Percentiles rank a stretch among this genome's conserved stretches.
Evolutionary conservation across 208 protist species (phyloP).

Genomic region (Trypanosoma congolense): DNA sequence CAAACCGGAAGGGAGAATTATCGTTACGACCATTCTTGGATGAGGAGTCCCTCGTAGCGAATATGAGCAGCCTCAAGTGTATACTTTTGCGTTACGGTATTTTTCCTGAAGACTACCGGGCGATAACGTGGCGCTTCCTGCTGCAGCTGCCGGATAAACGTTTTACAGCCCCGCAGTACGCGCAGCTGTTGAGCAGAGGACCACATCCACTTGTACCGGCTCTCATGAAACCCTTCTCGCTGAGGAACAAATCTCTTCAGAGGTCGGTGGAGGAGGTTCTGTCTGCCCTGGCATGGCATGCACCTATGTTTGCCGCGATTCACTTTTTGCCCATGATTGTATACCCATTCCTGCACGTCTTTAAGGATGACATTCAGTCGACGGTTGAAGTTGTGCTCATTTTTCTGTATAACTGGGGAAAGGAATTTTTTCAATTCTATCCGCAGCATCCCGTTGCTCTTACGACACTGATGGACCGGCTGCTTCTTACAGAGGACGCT

Average conservation of each 20-base stretch:
- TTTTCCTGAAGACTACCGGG: slow-evolving; percentile 64
- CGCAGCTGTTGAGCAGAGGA: slow-evolving; percentile 46
- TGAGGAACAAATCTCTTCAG: slow-evolving; percentile 27
- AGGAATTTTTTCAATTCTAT: slow-evolving; percentile 77
- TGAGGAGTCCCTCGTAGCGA: slow-evolving; percentile 31
- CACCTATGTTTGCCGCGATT: slow-evolving; percentile 59
- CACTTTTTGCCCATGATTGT: slow-evolving; percentile 72
- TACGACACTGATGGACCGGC: slow-evolving; percentile 40
- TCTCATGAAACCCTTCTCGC: slow-evolving; percentile 62
- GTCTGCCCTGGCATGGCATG: slow-evolving; percentile 66
- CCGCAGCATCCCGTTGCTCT: slow-evolving; percentile 55
- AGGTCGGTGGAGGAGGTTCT: slow-evolving; percentile 45
- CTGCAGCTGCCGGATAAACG: slow-evolving; percentile 44
- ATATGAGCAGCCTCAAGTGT: slow-evolving; percentile 58
- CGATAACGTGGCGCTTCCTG: slow-evolving; percentile 80
- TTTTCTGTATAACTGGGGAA: slow-evolving; percentile 78
- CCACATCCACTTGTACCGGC: slow-evolving; percentile 42
- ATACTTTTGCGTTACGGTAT: slow-evolving; percentile 59
- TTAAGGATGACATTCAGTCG: slow-evolving; percentile 49
- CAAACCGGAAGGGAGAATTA: slow-evolving; percentile 9
- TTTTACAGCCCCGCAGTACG: slow-evolving; percentile 58
- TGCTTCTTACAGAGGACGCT: slow-evolving; percentile 40
- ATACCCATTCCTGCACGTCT: slow-evolving; percentile 72
- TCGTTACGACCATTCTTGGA: slow-evolving; percentile 23
- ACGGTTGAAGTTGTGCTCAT: slow-evolving; percentile 63